Evolutionary conservation across 192 early-diverging fungal species (phyloP).

Genomic region (Coemansia javaensis): DNA sequence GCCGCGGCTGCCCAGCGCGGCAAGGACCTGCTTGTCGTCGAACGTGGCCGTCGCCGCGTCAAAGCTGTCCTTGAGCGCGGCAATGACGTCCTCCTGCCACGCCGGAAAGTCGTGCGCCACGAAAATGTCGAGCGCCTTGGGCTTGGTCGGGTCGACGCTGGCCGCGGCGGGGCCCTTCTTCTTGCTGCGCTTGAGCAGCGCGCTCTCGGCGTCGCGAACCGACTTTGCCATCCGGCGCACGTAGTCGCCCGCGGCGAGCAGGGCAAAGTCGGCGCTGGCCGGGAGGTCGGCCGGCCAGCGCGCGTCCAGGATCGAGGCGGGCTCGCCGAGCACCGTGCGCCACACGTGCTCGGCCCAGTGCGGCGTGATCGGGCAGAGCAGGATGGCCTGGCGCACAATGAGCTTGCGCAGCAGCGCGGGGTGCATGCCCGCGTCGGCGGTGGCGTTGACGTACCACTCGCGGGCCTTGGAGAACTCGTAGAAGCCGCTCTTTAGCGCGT

Average conservation of each 20-base stretch:
- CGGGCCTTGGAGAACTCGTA: constrained; percentile 85
- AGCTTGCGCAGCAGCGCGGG: constrained; percentile 74
- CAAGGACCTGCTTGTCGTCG: constrained; percentile 70
- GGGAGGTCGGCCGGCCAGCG: constrained; percentile 58
- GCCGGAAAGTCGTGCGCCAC: constrained; percentile 80
- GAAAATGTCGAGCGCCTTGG: constrained; percentile 73
- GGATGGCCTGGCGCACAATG: constrained; percentile 78
- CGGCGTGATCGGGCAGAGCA: constrained; percentile 83
- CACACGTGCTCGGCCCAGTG: constrained; percentile 96
- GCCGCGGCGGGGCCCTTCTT: constrained; percentile 64
- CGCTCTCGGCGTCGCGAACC: constrained; percentile 74
- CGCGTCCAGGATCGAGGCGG: constrained; percentile 64
- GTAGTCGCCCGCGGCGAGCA: constrained; percentile 76
- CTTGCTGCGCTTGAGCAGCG: constrained; percentile 59
- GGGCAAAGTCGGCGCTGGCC: constrained; percentile 58
- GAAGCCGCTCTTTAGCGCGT: constrained; percentile 85
- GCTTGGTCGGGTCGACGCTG: constrained; percentile 55
- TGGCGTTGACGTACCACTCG: constrained; percentile 84
- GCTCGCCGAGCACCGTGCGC: constrained; percentile 71
- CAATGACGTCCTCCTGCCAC: constrained; percentile 81
- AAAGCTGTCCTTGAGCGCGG: constrained; percentile 57
- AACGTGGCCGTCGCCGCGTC: constrained; percentile 56
- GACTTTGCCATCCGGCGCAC: constrained; percentile 67
- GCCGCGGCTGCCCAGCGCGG: constrained; percentile 59
- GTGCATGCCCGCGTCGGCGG: constrained; percentile 75